Evolutionary conservation across 306 rosid species (phyloP), one percentile per base, ranked within the genome.

Genomic region (Spatholobus suberectus): DNA sequence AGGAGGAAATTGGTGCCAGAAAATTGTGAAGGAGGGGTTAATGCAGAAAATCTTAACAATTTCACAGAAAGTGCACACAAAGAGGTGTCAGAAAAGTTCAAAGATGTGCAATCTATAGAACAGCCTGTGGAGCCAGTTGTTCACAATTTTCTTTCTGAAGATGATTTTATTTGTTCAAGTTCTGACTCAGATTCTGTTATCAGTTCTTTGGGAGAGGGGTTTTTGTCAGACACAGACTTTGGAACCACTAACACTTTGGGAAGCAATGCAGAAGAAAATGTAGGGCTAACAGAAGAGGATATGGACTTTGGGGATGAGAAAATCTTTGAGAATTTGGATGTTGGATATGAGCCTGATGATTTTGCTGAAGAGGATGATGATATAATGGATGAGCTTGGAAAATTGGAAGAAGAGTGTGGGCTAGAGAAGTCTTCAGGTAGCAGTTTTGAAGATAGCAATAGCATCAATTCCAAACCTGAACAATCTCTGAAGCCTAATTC

Each of bases 321-420:
- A 35, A 57, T 55, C 57, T 43, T 29, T 5, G 63, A 78, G 69
- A 59, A 46, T 69, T 54, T 89, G 43, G 88, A 85, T 77, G 10
- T 68, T 9, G 91, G 90, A 18, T 86, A 89, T 51, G 93, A 93
- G 18, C 83, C 90, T 8, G 95, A 89, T 82, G 92, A 87, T 84
- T 91, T 80, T 29, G 91, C 80, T 2, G 90, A 82, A 26, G 92
- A 91, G 68, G 95, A 90, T 12, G 89, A 81, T 9, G 88, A 91
- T 44, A 54, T 86, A 70, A 75, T 87, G 81, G 84, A 81, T 47
- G 91, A 91, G 66, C 81, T 87, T 41, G 51, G 75, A 75, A 69
- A 81, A 8, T 41, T 87, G 27, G 89, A 90, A 49, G 84, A 88
- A 81, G 88, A 88, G 37, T 58, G 77, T 7, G 70, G 67, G 52